Percentiles rank a stretch among this genome's conserved stretches.
phyloP scores from a whole-genome alignment of 495 filamentous ascomycete species.

The Xylaria bambusicola region DNA sequence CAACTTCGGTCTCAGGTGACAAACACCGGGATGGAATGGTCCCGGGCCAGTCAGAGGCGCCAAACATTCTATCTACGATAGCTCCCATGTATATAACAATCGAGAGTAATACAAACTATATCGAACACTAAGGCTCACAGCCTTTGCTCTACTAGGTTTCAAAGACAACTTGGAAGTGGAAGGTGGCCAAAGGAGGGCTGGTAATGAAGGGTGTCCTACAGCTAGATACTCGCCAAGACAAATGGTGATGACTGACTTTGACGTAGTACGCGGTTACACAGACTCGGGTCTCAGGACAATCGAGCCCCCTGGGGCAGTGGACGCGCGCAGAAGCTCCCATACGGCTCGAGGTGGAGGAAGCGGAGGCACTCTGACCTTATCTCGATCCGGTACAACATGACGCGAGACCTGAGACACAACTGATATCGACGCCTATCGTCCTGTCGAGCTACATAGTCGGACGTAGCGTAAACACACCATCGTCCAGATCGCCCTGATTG shows the following conservation, averaged over 20 bases:
- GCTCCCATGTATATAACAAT: constrained; percentile 14
- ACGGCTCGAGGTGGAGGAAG: constrained; percentile 14
- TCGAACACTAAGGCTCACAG: neutral
- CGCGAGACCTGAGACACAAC: constrained; percentile 15
- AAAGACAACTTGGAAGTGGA: neutral
- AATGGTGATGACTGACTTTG: constrained; percentile 7
- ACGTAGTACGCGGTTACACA: constrained; percentile 19
- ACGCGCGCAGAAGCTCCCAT: neutral
- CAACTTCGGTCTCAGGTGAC: constrained; percentile 13
- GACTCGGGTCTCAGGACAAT: constrained; percentile 14
- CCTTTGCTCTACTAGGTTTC: neutral
- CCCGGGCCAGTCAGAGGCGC: neutral
- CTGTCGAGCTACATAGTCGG: neutral
- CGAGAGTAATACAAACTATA: neutral
- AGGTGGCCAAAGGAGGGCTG: neutral
- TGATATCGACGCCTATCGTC: neutral
- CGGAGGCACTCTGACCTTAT: constrained; percentile 19
- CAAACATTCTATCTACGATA: neutral
- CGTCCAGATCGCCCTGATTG: neutral
- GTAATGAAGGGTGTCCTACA: neutral
- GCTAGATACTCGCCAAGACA: constrained; percentile 14
- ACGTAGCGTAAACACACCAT: neutral
- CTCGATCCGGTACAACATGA: constrained; percentile 29
- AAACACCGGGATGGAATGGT: neutral
- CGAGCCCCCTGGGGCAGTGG: constrained; percentile 13